A percentile compares a stretch with the other conserved stretches of the same genome.
Evolutionary conservation across 768 basidiomycete species (phyloP).

Genomic region (Suillus sp.): DNA sequence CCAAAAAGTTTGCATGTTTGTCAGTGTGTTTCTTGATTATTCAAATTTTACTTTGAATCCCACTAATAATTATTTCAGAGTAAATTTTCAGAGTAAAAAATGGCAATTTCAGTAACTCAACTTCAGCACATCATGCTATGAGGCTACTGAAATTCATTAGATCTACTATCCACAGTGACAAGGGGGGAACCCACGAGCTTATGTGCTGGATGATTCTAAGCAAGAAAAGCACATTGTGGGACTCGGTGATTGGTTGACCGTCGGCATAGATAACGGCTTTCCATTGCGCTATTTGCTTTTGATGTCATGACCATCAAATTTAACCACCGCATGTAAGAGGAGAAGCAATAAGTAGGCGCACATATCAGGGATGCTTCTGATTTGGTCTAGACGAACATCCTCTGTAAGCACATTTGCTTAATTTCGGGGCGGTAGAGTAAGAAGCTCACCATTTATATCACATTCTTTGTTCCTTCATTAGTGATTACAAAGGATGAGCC

Average conservation of each 20-base stretch:
- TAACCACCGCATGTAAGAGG: background rate
- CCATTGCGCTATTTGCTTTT: background rate
- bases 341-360: background rate
- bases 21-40: background rate
- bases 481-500: background rate
- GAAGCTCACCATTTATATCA: constrained; percentile 5
- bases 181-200: background rate
- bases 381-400: background rate
- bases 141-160: too few relatives aligned
- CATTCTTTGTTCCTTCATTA: background rate
- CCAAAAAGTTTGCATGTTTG: background rate
- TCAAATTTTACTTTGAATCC: too few relatives aligned
- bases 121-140: too few relatives aligned
- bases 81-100: too few relatives aligned
- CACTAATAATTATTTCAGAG: too few relatives aligned
- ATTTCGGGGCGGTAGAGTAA: background rate
- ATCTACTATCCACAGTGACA: too few relatives aligned
- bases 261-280: background rate
- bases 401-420: constrained; percentile 10
- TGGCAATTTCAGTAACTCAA: too few relatives aligned
- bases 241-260: background rate
- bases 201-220: background rate
- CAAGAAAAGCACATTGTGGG: background rate
- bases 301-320: background rate
- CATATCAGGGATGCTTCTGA: background rate